Percentiles rank a stretch among this genome's conserved stretches.
Conservation (phyloP, 2,329 filamentous ascomycete species). For the Fusarium anguioides region DNA sequence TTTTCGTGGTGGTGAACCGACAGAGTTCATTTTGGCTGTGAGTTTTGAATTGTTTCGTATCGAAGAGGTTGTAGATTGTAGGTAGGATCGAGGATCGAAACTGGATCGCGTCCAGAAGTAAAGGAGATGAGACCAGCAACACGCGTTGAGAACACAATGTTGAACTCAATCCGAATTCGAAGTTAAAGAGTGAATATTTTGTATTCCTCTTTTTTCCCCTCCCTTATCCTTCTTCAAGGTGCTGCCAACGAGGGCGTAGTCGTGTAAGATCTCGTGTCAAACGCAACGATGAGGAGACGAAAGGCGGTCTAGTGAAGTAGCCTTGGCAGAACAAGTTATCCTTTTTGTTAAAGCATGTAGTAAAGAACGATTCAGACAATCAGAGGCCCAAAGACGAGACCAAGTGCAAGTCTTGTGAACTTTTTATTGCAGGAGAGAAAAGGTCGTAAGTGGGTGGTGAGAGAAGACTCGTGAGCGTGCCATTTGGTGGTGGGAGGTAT, state of each 20-base stretch:
- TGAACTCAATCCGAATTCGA: not conserved
- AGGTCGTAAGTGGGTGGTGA: not conserved
- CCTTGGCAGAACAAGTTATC: conserved; percentile 2
- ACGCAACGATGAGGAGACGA: conserved; percentile 22
- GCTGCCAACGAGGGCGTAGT: conserved; percentile 2
- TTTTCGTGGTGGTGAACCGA: conserved; percentile 49
- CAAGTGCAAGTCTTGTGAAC: not conserved
- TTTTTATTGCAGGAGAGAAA: conserved; percentile 1
- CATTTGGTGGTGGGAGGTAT: conserved; percentile 38
- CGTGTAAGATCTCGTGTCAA: conserved; percentile 9
- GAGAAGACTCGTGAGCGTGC: conserved; percentile 25
- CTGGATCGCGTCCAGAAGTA: conserved; percentile 30
- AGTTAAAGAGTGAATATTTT: not conserved
- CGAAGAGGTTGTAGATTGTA: not conserved
- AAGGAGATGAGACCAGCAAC: conserved; percentile 2
- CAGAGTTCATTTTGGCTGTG: conserved; percentile 51
- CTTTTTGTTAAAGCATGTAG: not conserved
- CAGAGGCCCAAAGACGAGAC: conserved; percentile 25
- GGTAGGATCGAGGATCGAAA: conserved; percentile 12
- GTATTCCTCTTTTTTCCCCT: not conserved
- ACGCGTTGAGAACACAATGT: conserved; percentile 13
- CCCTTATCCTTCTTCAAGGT: not conserved
- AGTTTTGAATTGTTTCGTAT: conserved; percentile 6
- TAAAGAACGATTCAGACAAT: not conserved
- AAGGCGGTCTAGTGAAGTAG: conserved; percentile 28